phyloP scores from a whole-genome alignment of 2,329 filamentous ascomycete species.

The Alternaria tenuissima region DNA sequence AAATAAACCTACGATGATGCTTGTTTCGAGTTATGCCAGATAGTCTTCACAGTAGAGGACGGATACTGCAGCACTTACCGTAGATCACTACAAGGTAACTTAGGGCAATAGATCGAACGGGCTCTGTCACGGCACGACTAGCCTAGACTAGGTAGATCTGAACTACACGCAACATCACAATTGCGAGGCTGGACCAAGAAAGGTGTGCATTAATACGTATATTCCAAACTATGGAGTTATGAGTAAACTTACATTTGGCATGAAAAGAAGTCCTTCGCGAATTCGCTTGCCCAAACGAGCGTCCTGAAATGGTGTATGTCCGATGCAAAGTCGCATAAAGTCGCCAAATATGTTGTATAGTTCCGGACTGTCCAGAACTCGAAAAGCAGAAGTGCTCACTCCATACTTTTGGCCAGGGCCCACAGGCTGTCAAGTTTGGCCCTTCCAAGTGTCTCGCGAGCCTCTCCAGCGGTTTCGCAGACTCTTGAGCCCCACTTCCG shows the following conservation, averaged over 20 bases:
- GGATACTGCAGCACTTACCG: neutral
- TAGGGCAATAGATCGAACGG: neutral
- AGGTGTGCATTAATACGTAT: conserved; percentile 25
- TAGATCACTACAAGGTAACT: neutral
- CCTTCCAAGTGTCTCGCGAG: conserved; percentile 78
- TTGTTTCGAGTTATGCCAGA: neutral
- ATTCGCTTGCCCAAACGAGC: neutral
- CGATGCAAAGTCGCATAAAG: neutral
- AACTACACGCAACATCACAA: conserved; percentile 12
- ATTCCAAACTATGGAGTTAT: conserved; percentile 28
- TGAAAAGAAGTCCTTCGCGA: conserved; percentile 6
- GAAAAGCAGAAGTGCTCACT: conserved; percentile 11
- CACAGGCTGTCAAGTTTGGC: conserved; percentile 96
- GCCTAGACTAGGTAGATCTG: neutral
- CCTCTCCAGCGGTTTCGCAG: conserved; percentile 92
- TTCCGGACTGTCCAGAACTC: neutral
- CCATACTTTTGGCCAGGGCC: conserved; percentile 78
- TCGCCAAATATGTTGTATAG: neutral
- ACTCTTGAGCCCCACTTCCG: conserved; percentile 85
- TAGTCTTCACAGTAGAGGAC: neutral
- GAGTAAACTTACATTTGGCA: conserved; percentile 30
- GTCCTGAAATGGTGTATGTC: neutral
- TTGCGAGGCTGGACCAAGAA: conserved; percentile 8
- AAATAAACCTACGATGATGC: neutral
- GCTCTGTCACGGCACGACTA: neutral